Evolutionary conservation across 306 rosid genomes (phyloP).

Genomic region (Ammopiptanthus mongolicus): DNA sequence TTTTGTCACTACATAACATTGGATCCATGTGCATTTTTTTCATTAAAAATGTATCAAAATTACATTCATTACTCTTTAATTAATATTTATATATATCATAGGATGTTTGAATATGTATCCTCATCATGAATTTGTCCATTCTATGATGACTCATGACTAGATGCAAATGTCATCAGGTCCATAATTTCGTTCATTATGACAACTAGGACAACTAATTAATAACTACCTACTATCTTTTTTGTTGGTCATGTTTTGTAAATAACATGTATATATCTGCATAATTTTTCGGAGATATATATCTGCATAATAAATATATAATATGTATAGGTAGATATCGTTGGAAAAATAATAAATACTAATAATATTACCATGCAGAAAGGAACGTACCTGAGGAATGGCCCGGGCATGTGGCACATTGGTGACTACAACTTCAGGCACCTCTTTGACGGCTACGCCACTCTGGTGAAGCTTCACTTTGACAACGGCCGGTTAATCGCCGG

Average conservation of each 20-base stretch:
- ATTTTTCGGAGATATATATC: not conserved
- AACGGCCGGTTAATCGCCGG: conserved; percentile 54
- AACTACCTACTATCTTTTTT: not conserved
- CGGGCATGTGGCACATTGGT: conserved; percentile 84
- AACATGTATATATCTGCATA: not conserved
- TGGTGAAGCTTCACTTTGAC: conserved; percentile 57
- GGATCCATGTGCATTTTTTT: no score
- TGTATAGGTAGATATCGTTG: no score
- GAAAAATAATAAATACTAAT: no score
- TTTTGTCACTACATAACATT: no score
- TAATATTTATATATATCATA: not conserved
- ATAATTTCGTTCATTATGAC: not conserved
- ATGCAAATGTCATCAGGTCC: not conserved
- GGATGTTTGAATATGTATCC: not conserved
- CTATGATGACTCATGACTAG: not conserved
- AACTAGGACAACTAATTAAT: not conserved
- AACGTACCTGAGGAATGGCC: conserved; percentile 90
- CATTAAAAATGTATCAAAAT: no score
- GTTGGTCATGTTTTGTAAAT: not conserved
- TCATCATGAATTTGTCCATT: not conserved
- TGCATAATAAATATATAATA: not conserved
- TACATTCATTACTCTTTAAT: no score
- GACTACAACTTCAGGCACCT: conserved; percentile 88
- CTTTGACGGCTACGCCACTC: conserved; percentile 88
- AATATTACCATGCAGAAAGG: conserved; percentile 70